A percentile compares a stretch with the other conserved stretches of the same genome.
Evolutionary conservation across 1,284 basidiomycete species (phyloP).

Genomic region (Rhodotorula sp.): DNA sequence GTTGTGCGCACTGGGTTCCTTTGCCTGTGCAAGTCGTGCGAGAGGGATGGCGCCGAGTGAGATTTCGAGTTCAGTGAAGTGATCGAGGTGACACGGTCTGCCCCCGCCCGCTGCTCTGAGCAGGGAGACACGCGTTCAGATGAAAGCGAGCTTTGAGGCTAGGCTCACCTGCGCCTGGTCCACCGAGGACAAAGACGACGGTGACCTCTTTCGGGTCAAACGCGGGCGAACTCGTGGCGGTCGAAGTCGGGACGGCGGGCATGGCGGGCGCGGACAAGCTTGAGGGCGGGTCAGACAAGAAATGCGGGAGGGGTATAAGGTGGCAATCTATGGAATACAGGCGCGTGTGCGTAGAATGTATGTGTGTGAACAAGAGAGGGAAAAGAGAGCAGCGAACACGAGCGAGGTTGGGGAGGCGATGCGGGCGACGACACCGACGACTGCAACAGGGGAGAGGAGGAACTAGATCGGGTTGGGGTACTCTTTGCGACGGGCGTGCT

Average conservation of each 20-base stretch:
- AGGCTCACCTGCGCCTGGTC: constrained; percentile 81
- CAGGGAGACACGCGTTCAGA: background rate
- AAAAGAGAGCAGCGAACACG: background rate
- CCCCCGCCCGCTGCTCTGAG: too few species aligned
- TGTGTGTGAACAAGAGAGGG: background rate
- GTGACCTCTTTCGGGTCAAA: constrained; percentile 58
- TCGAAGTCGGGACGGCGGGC: background rate
- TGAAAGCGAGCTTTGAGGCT: background rate
- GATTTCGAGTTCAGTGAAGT: background rate
- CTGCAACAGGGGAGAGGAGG: background rate
- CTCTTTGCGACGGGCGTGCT: constrained; percentile 9
- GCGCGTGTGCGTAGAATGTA: background rate
- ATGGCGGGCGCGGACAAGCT: background rate
- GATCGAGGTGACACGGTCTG: background rate
- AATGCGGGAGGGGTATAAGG: background rate
- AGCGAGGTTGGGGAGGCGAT: background rate
- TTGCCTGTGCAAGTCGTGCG: constrained; percentile 63
- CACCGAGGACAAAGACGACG: constrained; percentile 94
- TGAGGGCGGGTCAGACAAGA: background rate
- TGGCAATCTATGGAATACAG: background rate
- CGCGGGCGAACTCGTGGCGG: constrained; percentile 4
- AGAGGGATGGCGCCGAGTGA: background rate
- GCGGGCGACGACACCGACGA: background rate
- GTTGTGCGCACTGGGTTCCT: constrained; percentile 86
- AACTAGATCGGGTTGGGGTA: constrained; percentile 25